These are phyloP conservation scores for Alnus rubra DNA, from an alignment of 306 rosid genomes.

Conservation along the genomic window DNA sequence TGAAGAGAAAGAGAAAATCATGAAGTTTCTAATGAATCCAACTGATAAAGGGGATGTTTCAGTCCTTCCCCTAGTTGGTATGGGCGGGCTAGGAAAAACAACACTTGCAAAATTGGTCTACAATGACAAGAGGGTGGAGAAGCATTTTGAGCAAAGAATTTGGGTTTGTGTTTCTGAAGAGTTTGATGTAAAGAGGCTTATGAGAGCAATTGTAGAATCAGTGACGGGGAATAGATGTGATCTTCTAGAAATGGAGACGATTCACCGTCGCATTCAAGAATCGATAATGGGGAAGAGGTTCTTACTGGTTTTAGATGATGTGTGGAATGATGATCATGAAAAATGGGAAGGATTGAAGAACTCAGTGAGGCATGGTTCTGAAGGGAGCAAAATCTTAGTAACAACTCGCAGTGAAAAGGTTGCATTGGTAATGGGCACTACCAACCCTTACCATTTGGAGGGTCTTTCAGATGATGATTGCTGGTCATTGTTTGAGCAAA, in stretches of 20 bases:
- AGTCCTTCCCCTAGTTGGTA: not conserved
- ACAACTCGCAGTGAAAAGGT: slow-evolving; percentile 23
- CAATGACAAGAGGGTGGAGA: not conserved
- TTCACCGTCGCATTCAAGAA: too few relatives aligned
- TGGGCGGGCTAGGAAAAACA: not conserved
- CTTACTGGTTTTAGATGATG: not conserved
- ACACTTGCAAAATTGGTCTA: not conserved
- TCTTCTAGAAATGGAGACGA: too few relatives aligned
- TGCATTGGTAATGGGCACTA: not conserved
- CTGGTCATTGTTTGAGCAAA: slow-evolving; percentile 12
- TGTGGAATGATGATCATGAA: not conserved
- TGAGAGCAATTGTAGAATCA: not conserved
- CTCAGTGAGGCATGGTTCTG: not conserved
- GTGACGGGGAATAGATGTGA: not conserved
- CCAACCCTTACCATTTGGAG: not conserved
- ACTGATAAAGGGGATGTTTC: not conserved
- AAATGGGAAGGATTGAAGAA: slow-evolving; percentile 3
- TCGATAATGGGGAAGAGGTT: not conserved
- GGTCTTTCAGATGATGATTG: not conserved
- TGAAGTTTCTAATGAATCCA: not conserved
- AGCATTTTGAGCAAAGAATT: not conserved
- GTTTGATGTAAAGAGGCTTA: not conserved
- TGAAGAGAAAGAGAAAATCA: not conserved
- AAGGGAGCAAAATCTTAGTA: slow-evolving; percentile 16
- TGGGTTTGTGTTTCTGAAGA: not conserved